Base-by-base conservation (phyloP, 768 basidiomycete genomes). In the Tricholoma furcatifolium region DNA sequence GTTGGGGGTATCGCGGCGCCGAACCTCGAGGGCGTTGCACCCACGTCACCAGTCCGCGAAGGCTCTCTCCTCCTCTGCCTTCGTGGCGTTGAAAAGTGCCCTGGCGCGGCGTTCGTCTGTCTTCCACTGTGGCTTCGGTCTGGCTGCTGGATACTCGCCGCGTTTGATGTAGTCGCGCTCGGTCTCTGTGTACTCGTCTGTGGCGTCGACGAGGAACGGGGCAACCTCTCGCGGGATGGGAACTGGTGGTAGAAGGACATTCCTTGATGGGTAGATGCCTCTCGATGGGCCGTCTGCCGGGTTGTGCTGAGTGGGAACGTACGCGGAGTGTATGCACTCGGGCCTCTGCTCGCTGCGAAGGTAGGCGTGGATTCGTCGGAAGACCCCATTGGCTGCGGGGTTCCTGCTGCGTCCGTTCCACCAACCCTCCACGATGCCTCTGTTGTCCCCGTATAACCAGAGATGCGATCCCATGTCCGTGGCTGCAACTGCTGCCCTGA, bases 361-460 rank as follows among this genome's bases (percentile, higher is more conserved):
- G 51, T 58, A 6, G 15, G 43, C n/a, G 43, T 69, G 66, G 27
- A 74, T 54, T 11, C 56, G 45, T n/a, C 54, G 50, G 59, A 74
- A 74, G 6, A 67, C 50, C 0, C 4, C 3, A 34, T 75, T 77
- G 39, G 56, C 57, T 1, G 44, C 47, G 0, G 2, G 15, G 55
- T 73, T 74, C 0, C 56, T 11, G 49, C 72, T 73, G 0, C 62
- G 38, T 0, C 68, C 65, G 0, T 65, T 70, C 49, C 53, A 55
- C 71, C 72, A 76, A 0, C 66, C 73, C 8, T 72, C 63, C 6
- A 77, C 64, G 4, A 75, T 66, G 0, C 73, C 75, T 9, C 41
- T 21, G 59, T 77, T 71, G 57, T 71, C 65, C 0, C 66, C 55
- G 9, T 15, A 64, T 0, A 68, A 38, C 30, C 46, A 57, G 57